Conservation (phyloP, 768 basidiomycete genomes). For the Hysterangium stoloniferum region DNA sequence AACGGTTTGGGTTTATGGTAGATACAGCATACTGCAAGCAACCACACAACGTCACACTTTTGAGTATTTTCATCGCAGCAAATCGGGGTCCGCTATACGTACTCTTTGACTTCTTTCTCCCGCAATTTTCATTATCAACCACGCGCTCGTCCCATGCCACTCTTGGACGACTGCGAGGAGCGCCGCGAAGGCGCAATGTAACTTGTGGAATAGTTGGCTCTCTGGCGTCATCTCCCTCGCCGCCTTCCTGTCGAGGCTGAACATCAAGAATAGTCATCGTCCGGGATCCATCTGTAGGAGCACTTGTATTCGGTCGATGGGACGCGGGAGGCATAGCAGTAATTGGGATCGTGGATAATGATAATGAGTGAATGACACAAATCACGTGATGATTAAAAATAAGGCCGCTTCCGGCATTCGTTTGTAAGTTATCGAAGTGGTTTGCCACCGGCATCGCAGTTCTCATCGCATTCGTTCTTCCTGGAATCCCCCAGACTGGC, state of each 20-base stretch:
- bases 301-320: constrained; percentile 12
- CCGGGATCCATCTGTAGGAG: constrained; percentile 27
- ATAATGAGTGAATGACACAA: too few relatives aligned
- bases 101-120: constrained; percentile 94
- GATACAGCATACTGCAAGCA: constrained; percentile 84
- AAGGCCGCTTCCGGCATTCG: too few relatives aligned
- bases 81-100: constrained; percentile 24
- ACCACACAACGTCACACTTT: background rate
- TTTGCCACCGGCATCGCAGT: too few relatives aligned
- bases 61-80: too few relatives aligned
- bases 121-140: constrained; percentile 85
- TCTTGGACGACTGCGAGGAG: constrained; percentile 36
- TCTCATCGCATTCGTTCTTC: too few relatives aligned
- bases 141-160: constrained; percentile 84
- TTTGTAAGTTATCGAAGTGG: too few relatives aligned
- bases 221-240: constrained; percentile 13
- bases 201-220: constrained; percentile 31
- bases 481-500: too few relatives aligned
- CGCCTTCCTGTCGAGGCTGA: constrained; percentile 27
- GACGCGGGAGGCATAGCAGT: background rate
- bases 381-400: too few relatives aligned
- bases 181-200: constrained; percentile 54
- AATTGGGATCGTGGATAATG: too few relatives aligned
- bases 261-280: constrained; percentile 27
- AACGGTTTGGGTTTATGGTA: constrained; percentile 77